phyloP scores from a whole-genome alignment of 139 green algal species.

The Coelastrella sp. region DNA sequence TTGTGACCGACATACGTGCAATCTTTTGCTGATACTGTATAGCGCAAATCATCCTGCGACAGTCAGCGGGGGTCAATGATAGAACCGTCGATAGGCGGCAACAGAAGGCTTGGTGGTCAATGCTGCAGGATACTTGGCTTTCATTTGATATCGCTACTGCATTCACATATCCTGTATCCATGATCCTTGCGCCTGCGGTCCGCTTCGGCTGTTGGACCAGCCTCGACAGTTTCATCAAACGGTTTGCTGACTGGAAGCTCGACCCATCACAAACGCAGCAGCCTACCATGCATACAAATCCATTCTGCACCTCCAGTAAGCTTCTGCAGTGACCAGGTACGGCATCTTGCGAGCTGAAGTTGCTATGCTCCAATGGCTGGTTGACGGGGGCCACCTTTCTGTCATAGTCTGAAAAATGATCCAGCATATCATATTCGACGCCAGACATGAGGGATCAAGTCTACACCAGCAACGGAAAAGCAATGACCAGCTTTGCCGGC shows the following conservation, averaged over 20 bases:
- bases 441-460: neutral
- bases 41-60: neutral
- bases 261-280: no score
- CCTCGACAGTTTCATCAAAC: no score
- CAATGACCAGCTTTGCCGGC: neutral
- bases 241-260: no score
- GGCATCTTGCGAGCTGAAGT: conserved; percentile 1
- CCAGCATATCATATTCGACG: neutral
- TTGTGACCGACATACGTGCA: neutral
- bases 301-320: neutral
- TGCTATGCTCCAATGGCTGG: neutral
- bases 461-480: neutral
- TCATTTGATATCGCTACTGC: no score
- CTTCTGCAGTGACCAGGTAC: neutral
- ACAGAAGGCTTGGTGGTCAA: no score
- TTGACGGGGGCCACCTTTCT: neutral
- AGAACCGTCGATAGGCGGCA: conserved; percentile 13
- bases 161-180: no score
- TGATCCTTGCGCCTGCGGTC: no score
- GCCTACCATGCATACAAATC: neutral
- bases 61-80: neutral
- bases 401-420: neutral
- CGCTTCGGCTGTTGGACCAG: neutral
- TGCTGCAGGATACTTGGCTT: no score
- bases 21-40: neutral